Evolutionary conservation across 768 basidiomycete genomes (phyloP), one percentile per base, ranked within the genome.

Genomic region (Tricholoma flavovirens): DNA sequence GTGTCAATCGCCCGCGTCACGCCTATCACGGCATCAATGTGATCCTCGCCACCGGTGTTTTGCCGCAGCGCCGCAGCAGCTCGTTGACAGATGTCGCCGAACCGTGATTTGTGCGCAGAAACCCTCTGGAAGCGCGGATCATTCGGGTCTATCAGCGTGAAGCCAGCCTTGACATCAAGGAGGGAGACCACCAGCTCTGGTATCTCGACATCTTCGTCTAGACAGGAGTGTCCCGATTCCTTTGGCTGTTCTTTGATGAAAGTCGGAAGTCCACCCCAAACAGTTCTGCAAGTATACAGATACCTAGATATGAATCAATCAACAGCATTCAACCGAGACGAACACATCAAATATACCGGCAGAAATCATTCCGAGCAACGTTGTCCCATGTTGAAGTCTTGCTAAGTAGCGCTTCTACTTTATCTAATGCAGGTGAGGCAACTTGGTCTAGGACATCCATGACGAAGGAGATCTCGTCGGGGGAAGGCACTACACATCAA

Each of bases 1-100:
- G 84, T 81, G 60, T 92, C 90, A 43, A 92, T 85, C 3, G 84
- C 86, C 46, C 83, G 83, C 21, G 84, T 80, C 15, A 91, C 81
- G 35, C 76, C 76, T 32, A 90, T 79, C 30, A 96, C 83, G 4
- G 90, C 88, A 67, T 98, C 95, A 43, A 91, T 88, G 59, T 91
- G 88, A 66, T 93, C 90, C 68, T 92, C 90, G 32, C 81, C 83
- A 43, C 79, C 81, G 11, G 76, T 80, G 42, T 80, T 78, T 62
- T 80, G 77, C 35, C 83, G 81, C 36, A 93, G 72, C 14, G 82
- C 76, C 19, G 72, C 74, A 2, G 92, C 84, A 1, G 91, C 92
- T 30, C 72, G 71, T 57, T 88, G 83, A 35, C 90, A 69, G 10
- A 90, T 71, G 33, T 81, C 70, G 3, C 90, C 93, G 60, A 88